Evolutionary conservation across 495 filamentous ascomycete genomes (phyloP).

Genomic region (Trichoderma virens): DNA sequence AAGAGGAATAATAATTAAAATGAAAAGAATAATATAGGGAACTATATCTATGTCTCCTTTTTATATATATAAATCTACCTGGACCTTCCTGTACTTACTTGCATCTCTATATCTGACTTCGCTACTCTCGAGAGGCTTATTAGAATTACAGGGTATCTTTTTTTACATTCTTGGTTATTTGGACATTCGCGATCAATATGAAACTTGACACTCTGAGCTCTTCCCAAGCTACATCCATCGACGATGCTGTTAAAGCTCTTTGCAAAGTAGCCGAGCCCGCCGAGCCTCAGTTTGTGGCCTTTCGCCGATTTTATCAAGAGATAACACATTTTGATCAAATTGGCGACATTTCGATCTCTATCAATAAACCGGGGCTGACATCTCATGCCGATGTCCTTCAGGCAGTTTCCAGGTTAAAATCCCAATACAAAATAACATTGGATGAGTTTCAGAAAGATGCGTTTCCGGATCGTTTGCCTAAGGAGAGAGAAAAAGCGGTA

Average conservation of each 20-base stretch:
- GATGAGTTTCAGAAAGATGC: background rate
- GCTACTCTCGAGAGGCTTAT: too few species aligned
- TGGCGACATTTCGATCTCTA: background rate
- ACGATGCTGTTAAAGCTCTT: background rate
- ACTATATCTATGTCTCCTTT: too few species aligned
- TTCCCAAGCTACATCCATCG: background rate
- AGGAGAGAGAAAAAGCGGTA: background rate
- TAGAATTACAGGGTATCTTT: too few species aligned
- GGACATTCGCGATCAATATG: too few species aligned
- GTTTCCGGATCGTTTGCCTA: background rate
- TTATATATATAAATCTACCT: too few species aligned
- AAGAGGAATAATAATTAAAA: too few species aligned
- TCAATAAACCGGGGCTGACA: background rate
- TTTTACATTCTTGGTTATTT: too few species aligned
- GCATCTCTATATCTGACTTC: too few species aligned
- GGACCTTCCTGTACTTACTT: too few species aligned
- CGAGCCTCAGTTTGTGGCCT: background rate
- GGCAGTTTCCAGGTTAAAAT: background rate
- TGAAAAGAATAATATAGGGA: too few species aligned
- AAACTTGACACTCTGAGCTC: too few species aligned
- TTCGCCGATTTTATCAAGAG: background rate
- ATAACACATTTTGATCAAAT: background rate
- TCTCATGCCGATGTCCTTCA: background rate
- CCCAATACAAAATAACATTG: background rate
- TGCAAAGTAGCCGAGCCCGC: background rate